These are phyloP conservation scores for Fusarium sp. DNA, from an alignment of 2,329 filamentous ascomycete species.

Conservation along the genomic window DNA sequence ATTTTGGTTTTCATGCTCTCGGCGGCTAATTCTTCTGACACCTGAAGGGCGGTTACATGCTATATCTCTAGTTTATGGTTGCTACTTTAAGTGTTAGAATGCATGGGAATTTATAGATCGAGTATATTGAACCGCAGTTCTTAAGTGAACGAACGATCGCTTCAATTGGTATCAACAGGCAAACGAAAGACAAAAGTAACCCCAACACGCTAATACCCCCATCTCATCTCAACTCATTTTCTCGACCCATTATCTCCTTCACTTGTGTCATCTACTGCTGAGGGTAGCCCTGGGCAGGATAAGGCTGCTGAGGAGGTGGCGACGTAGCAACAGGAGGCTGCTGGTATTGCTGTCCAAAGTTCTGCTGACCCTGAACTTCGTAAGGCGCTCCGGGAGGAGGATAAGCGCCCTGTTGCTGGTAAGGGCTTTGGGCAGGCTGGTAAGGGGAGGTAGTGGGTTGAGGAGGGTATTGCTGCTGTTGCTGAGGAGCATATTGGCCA, in stretches of 20 bases:
- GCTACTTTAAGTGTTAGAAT: too few species aligned
- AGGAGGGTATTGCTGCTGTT: conserved; percentile 27
- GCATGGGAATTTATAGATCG: background rate
- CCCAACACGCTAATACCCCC: background rate
- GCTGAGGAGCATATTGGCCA: conserved; percentile 25
- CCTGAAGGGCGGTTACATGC: too few species aligned
- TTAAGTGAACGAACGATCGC: background rate
- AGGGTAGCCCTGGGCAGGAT: conserved; percentile 12
- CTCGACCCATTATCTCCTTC: background rate
- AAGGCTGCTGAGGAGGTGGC: conserved; percentile 37
- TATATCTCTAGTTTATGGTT: too few species aligned
- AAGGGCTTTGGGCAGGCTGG: conserved; percentile 45
- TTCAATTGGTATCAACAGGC: conserved; percentile 8
- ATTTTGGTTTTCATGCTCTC: too few species aligned
- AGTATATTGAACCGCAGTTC: background rate
- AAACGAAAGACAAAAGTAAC: conserved; percentile 8
- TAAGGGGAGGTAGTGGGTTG: conserved; percentile 30
- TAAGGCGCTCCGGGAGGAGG: conserved; percentile 40
- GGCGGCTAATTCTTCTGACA: too few species aligned
- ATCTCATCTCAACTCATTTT: background rate
- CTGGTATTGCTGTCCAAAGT: conserved; percentile 24
- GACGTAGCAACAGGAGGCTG: conserved; percentile 19
- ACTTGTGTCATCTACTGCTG: conserved; percentile 7
- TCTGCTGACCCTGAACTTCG: conserved; percentile 35
- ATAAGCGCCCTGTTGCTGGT: conserved; percentile 47